A percentile compares a stretch with the other conserved stretches of the same genome.
Evolutionary conservation across 768 basidiomycete genomes (phyloP).

Genomic region (Hebeloma cylindrosporum): DNA sequence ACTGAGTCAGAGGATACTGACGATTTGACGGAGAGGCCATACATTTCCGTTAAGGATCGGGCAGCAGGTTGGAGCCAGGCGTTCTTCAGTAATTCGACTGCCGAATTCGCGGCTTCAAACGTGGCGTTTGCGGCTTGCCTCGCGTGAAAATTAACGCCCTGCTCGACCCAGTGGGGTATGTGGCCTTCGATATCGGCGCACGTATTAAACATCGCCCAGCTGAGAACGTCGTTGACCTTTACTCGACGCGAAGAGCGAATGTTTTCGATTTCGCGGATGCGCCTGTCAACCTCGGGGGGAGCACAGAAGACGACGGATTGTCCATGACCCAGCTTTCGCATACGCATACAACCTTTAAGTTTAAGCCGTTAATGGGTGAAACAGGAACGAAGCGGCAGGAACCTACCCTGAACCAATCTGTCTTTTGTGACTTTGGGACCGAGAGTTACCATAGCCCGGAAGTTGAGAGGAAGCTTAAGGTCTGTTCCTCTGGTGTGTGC

Average conservation of each 20-base stretch:
- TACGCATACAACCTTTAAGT: constrained; percentile 51
- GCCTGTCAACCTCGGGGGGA: constrained; percentile 38
- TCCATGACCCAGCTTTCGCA: constrained; percentile 47
- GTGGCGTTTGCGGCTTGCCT: constrained; percentile 23
- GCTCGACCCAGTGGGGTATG: constrained; percentile 42
- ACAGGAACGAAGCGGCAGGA: neutral
- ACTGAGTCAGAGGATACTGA: neutral
- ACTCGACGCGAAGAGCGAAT: constrained; percentile 8
- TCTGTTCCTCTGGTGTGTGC: constrained; percentile 55
- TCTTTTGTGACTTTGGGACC: constrained; percentile 55
- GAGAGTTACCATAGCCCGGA: constrained; percentile 47
- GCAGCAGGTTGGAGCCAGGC: constrained; percentile 43
- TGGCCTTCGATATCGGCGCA: constrained; percentile 41
- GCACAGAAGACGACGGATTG: constrained; percentile 52
- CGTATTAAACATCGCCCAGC: constrained; percentile 46
- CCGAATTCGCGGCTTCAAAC: constrained; percentile 3
- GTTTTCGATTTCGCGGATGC: constrained; percentile 32
- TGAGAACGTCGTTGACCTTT: constrained; percentile 33
- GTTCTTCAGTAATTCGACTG: constrained; percentile 9
- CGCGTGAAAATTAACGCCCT: constrained; percentile 31
- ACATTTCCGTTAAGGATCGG: constrained; percentile 36
- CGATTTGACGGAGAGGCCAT: constrained; percentile 14
- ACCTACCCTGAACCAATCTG: constrained; percentile 48
- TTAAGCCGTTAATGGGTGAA: neutral
- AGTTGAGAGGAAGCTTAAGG: constrained; percentile 43